Evolutionary conservation across 306 rosid species (phyloP).

Genomic region (Vachellia collinsii): DNA sequence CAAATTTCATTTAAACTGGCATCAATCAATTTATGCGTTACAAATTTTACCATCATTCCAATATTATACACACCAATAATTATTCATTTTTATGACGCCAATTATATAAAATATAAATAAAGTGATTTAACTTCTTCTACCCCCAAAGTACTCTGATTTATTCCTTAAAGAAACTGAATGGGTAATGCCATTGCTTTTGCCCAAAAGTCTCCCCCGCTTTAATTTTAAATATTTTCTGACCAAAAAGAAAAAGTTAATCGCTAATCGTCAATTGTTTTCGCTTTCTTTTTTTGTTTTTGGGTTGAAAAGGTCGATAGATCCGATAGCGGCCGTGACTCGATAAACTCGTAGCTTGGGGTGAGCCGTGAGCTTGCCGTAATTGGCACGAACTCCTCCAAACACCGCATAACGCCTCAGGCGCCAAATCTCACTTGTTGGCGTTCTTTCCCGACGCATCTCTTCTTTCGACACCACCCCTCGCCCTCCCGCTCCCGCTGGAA

Average conservation of each 20-base stretch:
- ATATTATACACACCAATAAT: no score
- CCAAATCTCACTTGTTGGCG: background rate
- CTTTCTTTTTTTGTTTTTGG: background rate
- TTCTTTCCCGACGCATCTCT: background rate
- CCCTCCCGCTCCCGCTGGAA: background rate
- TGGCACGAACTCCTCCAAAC: background rate
- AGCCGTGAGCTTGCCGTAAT: background rate
- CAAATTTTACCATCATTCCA: no score
- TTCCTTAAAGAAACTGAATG: background rate
- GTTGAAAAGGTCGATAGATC: background rate
- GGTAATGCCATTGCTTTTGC: background rate
- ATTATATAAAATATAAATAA: no score
- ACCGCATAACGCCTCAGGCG: conserved; percentile 5
- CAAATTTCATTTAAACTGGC: no score
- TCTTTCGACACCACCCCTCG: background rate
- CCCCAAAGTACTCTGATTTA: background rate
- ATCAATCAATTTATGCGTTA: no score
- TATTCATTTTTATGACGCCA: no score
- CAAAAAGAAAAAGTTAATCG: no score
- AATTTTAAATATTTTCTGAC: background rate
- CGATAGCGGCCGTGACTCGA: background rate
- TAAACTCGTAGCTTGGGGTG: background rate
- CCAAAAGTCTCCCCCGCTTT: background rate
- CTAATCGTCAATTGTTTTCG: no score
- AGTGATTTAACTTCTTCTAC: no score